Base-by-base conservation (phyloP, 2,329 filamentous ascomycete species). In the Ophiobolus disseminans region DNA sequence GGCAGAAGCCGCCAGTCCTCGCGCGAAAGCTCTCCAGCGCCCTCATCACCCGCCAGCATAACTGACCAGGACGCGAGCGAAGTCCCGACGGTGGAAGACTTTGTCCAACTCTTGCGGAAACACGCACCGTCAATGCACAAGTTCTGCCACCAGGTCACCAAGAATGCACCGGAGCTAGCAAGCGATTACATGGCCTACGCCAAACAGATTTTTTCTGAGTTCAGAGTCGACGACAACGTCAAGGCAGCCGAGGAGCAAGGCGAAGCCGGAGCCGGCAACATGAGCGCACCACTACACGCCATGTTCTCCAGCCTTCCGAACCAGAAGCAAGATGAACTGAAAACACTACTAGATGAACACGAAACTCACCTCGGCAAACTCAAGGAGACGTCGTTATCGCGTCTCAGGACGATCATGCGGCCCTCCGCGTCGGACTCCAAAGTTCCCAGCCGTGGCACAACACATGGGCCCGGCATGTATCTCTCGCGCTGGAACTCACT, bases 401-500 rank as follows among this genome's bases (percentile, higher is more conserved):
- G 83, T 2, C 80, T 89, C 50, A 80, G 84, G 43, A 71, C 73
- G 1, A 80, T 90, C 19, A 76, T 90, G 53, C 44, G 46, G 8
- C 40, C 53, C 2, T 26, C 55, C 4, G 5, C 40, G 5, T 53
- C 58, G 13, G 37, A 49, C 3, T 26, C 32, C 14, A 51, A 47
- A 28, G 28, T 38, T 13, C 10, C 22, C 21, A 17, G 40, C n/a
- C 45, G 42, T 11, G 64, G 69, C 3, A 77, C 75, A 26, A 80
- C 81, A 43, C 79, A 78, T 19, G 88, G 88, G 0, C 88, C 89
- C 0, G 89, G 89, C 1, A 82, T 88, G 37, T 92, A 88, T 64
- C 80, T 91, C 19, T 79, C 83, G 1, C 81, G 85, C 40, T 92
- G 89, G 89, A 86, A 91, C 66, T 76, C 82, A 1, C 76, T 91